Evolutionary conservation across 2,329 filamentous ascomycete species (phyloP).

Genomic region (Pseudogymnoascus sp.): DNA sequence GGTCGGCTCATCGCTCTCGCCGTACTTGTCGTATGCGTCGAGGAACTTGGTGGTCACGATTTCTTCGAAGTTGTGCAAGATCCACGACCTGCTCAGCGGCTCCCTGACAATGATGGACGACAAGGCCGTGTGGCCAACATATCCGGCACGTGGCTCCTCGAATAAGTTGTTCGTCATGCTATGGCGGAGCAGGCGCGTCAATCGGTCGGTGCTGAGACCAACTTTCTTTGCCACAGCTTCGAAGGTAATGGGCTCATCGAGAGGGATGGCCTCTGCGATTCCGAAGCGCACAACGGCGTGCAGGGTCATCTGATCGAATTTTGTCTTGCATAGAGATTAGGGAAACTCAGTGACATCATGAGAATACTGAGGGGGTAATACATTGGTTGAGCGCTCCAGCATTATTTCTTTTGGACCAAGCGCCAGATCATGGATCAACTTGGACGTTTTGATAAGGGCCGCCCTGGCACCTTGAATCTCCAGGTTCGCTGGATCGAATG

Average conservation of each 20-base stretch:
- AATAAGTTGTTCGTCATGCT: constrained; percentile 36
- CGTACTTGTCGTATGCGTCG: not conserved
- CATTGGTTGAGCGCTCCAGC: not conserved
- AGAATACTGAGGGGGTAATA: not conserved
- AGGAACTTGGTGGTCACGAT: not conserved
- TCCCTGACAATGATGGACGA: constrained; percentile 33
- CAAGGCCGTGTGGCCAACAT: constrained; percentile 34
- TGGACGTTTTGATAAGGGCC: not conserved
- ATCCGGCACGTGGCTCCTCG: constrained; percentile 31
- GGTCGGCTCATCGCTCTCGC: not conserved
- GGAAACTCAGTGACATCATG: not conserved
- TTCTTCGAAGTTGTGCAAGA: not conserved
- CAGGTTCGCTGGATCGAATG: not conserved
- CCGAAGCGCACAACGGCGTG: constrained; percentile 15
- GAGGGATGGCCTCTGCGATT: constrained; percentile 35
- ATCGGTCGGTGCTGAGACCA: not conserved
- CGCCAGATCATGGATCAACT: not conserved
- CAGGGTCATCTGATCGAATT: not conserved
- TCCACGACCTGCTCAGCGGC: constrained; percentile 8
- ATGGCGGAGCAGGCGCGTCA: constrained; percentile 32
- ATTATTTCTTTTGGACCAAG: not conserved
- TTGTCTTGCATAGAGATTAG: not conserved
- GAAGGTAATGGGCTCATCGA: constrained; percentile 39
- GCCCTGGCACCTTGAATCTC: not conserved
- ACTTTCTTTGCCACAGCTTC: constrained; percentile 15